Conservation (phyloP, 805 yeast species). For the Cephaloascus albidus region DNA sequence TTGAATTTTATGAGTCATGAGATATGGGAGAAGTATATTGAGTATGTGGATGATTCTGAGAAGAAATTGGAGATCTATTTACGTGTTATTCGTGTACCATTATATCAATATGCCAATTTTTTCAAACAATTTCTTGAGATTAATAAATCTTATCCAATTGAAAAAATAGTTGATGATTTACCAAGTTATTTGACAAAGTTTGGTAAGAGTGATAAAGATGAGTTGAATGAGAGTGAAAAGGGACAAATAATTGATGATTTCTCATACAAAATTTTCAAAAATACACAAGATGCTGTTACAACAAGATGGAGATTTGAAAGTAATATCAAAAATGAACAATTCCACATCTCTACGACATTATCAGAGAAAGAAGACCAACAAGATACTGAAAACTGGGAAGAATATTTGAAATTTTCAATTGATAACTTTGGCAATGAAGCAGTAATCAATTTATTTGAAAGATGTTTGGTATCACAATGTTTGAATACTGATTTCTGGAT, state of each 20-base stretch:
- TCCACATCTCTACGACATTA: too few relatives aligned
- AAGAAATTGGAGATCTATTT: constrained; percentile 29
- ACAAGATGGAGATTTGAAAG: constrained; percentile 70
- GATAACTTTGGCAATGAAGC: too few relatives aligned
- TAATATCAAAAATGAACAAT: constrained; percentile 45
- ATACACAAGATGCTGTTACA: constrained; percentile 43
- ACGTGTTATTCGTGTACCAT: constrained; percentile 47
- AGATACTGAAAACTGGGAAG: constrained; percentile 46
- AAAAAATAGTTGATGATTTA: constrained; percentile 13
- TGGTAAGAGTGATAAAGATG: constrained; percentile 11
- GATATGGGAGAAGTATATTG: constrained; percentile 74
- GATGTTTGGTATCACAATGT: constrained; percentile 67
- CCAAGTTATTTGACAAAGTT: constrained; percentile 13
- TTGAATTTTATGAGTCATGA: constrained; percentile 67
- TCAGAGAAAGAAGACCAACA: constrained; percentile 29
- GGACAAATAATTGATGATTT: constrained; percentile 32
- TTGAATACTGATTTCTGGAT: constrained; percentile 57
- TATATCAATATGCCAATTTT: constrained; percentile 81
- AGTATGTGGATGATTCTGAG: too few relatives aligned
- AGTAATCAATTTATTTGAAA: constrained; percentile 49
- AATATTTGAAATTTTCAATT: constrained; percentile 51
- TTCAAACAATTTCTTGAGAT: constrained; percentile 39
- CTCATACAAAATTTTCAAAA: constrained; percentile 29
- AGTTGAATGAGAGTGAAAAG: constrained; percentile 25
- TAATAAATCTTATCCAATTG: constrained; percentile 20